Base-by-base conservation (phyloP, 1,284 basidiomycete species). In the Golubevia pallescens region DNA sequence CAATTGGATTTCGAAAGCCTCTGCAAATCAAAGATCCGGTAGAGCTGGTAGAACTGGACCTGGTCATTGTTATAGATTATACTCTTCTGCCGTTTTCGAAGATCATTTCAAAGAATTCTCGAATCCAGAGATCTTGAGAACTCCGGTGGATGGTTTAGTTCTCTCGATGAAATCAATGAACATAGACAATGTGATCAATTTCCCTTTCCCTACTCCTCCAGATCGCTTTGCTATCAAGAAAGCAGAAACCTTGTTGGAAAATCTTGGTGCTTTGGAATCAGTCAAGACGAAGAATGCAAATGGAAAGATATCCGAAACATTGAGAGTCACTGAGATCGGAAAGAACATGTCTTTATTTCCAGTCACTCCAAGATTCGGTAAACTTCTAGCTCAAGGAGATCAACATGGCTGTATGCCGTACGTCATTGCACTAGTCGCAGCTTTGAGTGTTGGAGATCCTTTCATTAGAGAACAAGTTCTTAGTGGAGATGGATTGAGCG, bases 151-250 rank as follows among this genome's bases (percentile, higher is more conserved):
- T 78, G 95, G 95, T 0, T 91, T 99, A 23, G 94, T 99, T 10
- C 88, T 99, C 42, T 94, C 97, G 86, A 99, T 99, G 97, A 99
- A 99, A 88, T 92, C 91, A 84, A 98, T 99, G 95, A 94, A 97
- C 82, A 95, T 99, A 68, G 95, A 98, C 80, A 90, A 93, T 0
- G 94, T 99, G 21, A 89, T 93, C 77, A 97, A 98, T 86, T 99
- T 99, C 86, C 97, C 97, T 8, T 99, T 99, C 87, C 97, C 97
- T 0, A 98, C 97, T 0, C 92, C 96, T 7, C 97, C 97, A 0
- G 93, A 98, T 83, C 90, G 92, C n/a, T 78, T 86, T 2, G 89
- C 91, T 8, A 87, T 99, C 28, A 89, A 88, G 63, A 92, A 92
- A 78, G 95, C 97, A 0, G 96, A 99, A 86, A 90, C 89, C 54